Base-by-base conservation (phyloP, 345 rosid genomes). In the Sonneratia caseolaris region DNA sequence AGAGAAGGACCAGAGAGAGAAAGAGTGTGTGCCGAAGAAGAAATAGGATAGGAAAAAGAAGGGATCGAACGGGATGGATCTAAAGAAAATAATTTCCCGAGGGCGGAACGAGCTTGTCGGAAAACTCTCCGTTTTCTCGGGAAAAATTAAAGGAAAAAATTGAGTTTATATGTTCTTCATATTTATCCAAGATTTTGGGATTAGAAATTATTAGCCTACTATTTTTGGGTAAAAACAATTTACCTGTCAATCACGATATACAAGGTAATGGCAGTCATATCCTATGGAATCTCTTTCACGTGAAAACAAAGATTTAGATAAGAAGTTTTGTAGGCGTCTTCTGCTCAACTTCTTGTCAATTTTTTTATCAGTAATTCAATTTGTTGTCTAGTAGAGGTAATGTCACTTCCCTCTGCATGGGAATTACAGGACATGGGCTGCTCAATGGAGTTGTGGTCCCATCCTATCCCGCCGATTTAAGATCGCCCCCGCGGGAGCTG, bases 51-150 rank as follows among this genome's bases (percentile, higher is more conserved):
- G 37, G 38, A 12, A 18, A 27, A 18, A 62, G 66, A 24, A 35
- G 38, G 18, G 14, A 38, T 19, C 37, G n/a, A 35, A 37, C 37
- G 71, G 38, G 69, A 64, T 62, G 69, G 8, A 47, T 47, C 5
- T 18, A 32, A 9, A 19, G 37, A 0, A 42, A 35, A 68, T 43
- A 70, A 15, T 37, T 37, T 43, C 37, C 6, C 32, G 65, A 68
- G 21, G 32, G 56, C 13, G 18, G 55, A 24, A 24, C 69, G 67
- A 68, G 68, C 69, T 73, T 43, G 71, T 64, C 71, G 76, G 72
- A 57, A 73, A 68, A 56, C 27, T 12, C 19, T 15, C 53, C 37
- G 16, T 9, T 59, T 37, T 36, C 38, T 3, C 64, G 15, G 22
- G 51, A 37, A 66, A 73, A 65, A 66, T 24, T 47, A 10, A 13